Percentiles rank a stretch among this genome's conserved stretches.
phyloP scores from a whole-genome alignment of 2,329 filamentous ascomycete genomes.

The Paraphaeosphaeria minitans region DNA sequence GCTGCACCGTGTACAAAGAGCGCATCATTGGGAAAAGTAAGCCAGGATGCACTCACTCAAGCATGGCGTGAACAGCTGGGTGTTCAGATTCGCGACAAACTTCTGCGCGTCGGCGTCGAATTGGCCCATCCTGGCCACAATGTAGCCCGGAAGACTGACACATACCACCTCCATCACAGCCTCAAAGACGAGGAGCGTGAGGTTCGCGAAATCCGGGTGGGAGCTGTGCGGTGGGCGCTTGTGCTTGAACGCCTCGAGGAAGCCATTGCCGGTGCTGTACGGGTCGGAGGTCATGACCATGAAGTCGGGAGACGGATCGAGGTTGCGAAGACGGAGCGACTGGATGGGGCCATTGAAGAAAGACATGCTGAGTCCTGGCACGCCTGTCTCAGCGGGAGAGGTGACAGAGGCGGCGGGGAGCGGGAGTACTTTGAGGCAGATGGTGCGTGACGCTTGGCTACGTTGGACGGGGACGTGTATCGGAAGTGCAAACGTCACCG shows the following conservation, averaged over 20 bases:
- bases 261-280: constrained; percentile 37
- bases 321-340: constrained; percentile 45
- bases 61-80: constrained; percentile 94
- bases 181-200: constrained; percentile 86
- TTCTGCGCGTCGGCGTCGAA: constrained; percentile 97
- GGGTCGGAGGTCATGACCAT: constrained; percentile 42
- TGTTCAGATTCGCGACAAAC: constrained; percentile 94
- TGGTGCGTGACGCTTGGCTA: constrained; percentile 23
- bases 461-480: constrained; percentile 20
- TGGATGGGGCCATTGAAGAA: constrained; percentile 38
- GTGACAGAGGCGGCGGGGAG: constrained; percentile 6
- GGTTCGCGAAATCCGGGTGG: constrained; percentile 70
- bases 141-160: constrained; percentile 91
- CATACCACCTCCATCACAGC: constrained; percentile 95
- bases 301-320: constrained; percentile 27
- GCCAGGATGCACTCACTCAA: constrained; percentile 66
- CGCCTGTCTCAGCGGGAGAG: constrained; percentile 8
- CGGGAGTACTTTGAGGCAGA: constrained; percentile 26
- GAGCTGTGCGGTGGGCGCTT: constrained; percentile 41
- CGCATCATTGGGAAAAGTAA: too few relatives aligned
- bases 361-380: constrained; percentile 27
- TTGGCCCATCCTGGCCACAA: constrained; percentile 86
- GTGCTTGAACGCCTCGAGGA: constrained; percentile 37
- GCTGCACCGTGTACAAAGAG: too few relatives aligned
- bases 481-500: constrained; percentile 8